Evolutionary conservation across 2,329 filamentous ascomycete genomes (phyloP), one percentile per base, ranked within the genome.

Genomic region (Huntiella decipiens): DNA sequence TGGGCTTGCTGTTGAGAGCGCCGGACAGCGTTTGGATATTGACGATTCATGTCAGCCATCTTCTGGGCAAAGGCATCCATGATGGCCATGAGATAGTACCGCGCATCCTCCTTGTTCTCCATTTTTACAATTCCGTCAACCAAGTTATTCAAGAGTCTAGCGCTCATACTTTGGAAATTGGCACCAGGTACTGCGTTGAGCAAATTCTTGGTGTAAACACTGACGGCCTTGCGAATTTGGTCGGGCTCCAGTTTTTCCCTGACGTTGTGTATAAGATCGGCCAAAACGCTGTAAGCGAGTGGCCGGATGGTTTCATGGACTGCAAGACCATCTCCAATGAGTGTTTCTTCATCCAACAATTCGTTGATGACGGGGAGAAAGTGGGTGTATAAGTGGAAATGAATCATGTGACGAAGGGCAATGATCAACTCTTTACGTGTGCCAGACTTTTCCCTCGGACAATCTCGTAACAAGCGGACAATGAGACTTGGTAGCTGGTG

Each of bases 161-260:
- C 92, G 55, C 91, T 96, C 91, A 99, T 99, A 0, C 91, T 98
- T 61, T 98, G 92, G 58, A 98, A 98, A 61, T 88, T 98, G 0
- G 92, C 96, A 6, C 92, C 92, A 0, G 91, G 92, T 52, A 94
- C 94, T 52, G 84, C 85, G 60, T 96, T 91, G 56, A 94, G 86
- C 16, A 98, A 66, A 56, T 96, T 96, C 57, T 81, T 85, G 1
- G 92, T 96, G 61, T 98, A 99, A 3, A 98, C 91, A 58, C 94
- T 84, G 7, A 98, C 86, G 0, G 92, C 96, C 57, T 87, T 83
- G 40, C 87, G 77, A 51, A 99, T 98, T 63, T 96, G 91, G 53
- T 88, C 81, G 7, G 85, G 82, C 16, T 74, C 77, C 16, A 99
- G 66, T n/a, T 79, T 78, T 51, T 96, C 91, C 47, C 91, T 76